Evolutionary conservation across 2,329 filamentous ascomycete species (phyloP), one percentile per base, ranked within the genome.

Genomic region (Stagonosporopsis rhizophila): DNA sequence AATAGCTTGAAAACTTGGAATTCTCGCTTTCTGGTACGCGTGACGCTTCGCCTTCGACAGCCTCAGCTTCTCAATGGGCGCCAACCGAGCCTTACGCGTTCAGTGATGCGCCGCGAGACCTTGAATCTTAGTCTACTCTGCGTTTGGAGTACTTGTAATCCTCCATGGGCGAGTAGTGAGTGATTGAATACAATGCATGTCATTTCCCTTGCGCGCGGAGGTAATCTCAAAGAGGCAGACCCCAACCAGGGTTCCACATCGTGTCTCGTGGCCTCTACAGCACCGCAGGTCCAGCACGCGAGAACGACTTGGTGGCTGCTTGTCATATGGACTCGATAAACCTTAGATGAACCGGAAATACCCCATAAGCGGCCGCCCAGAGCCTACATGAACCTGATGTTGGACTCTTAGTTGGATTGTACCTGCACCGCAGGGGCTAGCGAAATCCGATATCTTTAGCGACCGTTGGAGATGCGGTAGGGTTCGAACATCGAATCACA

Each of bases 11-110:
- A 39, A 49, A 30, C 39, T 42, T 34, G 49, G 15, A n/a, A 49
- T 47, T 20, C 48, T 41, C 30, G 44, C 45, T 35, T 35, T 28
- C 34, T 41, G 39, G 44, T 40, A 49, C 49, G 34, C 48, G 49
- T 49, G 55, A 56, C 44, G 30, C 37, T 42, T 52, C 27, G 37
- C 42, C 19, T 44, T 44, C 30, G 19, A 45, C 27, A 52, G 47
- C 30, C 30, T 56, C 53, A 56, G 53, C 53, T 56, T 44, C 42
- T 32, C 42, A 17, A 28, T 39, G 38, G 32, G 38, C 53, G 53
- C 65, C 65, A 68, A 61, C 59, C 60, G 65, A 62, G 48, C n/a
- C 38, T 51, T 44, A 52, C 53, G 49, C 45, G 50, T 49, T 37
- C 28, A 61, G 49, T 51, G 61, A 39, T 47, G 47, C 34, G 46